phyloP scores from a whole-genome alignment of 2,329 filamentous ascomycete genomes.

The Aspergillus clavatus region DNA sequence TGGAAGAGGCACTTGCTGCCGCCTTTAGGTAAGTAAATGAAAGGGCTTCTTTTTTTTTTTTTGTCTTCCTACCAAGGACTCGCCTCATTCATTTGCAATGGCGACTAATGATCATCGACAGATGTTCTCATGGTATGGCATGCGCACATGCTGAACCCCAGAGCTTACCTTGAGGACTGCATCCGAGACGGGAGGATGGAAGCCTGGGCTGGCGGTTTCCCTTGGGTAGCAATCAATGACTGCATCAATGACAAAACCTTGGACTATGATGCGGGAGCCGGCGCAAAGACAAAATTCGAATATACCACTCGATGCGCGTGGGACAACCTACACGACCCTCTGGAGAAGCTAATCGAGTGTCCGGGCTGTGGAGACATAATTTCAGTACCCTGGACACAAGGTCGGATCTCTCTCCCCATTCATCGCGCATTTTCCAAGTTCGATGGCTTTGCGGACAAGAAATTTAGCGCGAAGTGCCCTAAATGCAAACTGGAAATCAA shows the following conservation, averaged over 20 bases:
- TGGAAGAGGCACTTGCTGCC: constrained; percentile 49
- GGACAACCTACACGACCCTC: constrained; percentile 54
- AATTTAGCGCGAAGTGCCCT: constrained; percentile 50
- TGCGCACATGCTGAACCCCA: constrained; percentile 71
- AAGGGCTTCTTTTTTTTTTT: not conserved
- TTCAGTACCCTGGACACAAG: constrained; percentile 56
- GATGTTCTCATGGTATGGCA: constrained; percentile 80
- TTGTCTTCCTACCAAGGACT: too few species aligned
- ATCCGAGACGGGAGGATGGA: constrained; percentile 54
- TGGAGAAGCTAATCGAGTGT: constrained; percentile 50
- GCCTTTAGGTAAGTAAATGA: constrained; percentile 52
- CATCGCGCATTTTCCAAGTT: constrained; percentile 23
- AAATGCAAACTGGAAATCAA: constrained; percentile 49
- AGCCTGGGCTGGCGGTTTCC: constrained; percentile 60
- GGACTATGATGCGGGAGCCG: constrained; percentile 48
- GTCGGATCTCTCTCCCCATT: constrained; percentile 19
- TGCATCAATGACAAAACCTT: constrained; percentile 57
- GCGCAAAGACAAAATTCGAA: constrained; percentile 47
- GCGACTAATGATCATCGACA: constrained; percentile 21
- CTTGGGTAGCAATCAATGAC: constrained; percentile 57
- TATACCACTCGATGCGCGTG: constrained; percentile 49
- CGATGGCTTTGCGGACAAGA: constrained; percentile 35
- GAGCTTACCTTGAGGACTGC: constrained; percentile 69
- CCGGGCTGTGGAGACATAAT: constrained; percentile 47
- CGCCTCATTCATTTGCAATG: too few species aligned